These are phyloP conservation scores for Capsella bursapastoris DNA, from an alignment of 345 rosid genomes.

Conservation along the genomic window DNA sequence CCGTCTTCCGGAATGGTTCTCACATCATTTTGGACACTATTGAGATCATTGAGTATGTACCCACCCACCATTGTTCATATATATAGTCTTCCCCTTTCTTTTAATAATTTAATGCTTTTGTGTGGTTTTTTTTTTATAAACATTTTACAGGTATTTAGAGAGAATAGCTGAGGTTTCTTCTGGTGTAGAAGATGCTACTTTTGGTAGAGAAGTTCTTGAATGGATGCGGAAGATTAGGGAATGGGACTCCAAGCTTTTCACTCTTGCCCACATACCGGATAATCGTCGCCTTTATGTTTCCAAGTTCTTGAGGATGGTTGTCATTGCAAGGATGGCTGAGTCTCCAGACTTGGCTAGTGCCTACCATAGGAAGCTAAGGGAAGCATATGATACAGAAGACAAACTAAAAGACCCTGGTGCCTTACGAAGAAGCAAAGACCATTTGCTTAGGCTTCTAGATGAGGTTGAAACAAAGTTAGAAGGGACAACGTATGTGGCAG, in stretches of 20 bases:
- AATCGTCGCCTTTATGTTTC: slow-evolving; percentile 61
- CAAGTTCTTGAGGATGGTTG: slow-evolving; percentile 74
- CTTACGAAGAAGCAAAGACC: slow-evolving; percentile 58
- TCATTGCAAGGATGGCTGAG: slow-evolving; percentile 84
- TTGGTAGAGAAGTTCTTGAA: slow-evolving; percentile 57
- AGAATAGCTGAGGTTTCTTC: slow-evolving; percentile 73
- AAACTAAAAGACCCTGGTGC: slow-evolving; percentile 61
- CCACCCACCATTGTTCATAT: neutral
- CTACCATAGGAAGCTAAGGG: slow-evolving; percentile 80
- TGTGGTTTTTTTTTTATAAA: too few species aligned
- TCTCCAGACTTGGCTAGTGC: slow-evolving; percentile 84
- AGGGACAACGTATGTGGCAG: slow-evolving; percentile 58
- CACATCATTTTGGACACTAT: slow-evolving; percentile 73
- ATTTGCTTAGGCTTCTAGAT: slow-evolving; percentile 63
- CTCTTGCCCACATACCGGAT: slow-evolving; percentile 67
- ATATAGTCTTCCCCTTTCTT: too few species aligned
- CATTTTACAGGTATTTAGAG: slow-evolving; percentile 66
- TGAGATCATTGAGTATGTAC: slow-evolving; percentile 80
- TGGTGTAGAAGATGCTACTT: slow-evolving; percentile 49
- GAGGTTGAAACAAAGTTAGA: slow-evolving; percentile 68
- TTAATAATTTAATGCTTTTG: too few species aligned
- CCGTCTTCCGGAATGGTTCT: slow-evolving; percentile 81
- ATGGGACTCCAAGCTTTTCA: slow-evolving; percentile 80
- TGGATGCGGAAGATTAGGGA: slow-evolving; percentile 82
- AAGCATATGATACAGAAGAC: slow-evolving; percentile 72